Base-by-base conservation (phyloP, 345 rosid genomes). In the Clarkia xantiana region DNA sequence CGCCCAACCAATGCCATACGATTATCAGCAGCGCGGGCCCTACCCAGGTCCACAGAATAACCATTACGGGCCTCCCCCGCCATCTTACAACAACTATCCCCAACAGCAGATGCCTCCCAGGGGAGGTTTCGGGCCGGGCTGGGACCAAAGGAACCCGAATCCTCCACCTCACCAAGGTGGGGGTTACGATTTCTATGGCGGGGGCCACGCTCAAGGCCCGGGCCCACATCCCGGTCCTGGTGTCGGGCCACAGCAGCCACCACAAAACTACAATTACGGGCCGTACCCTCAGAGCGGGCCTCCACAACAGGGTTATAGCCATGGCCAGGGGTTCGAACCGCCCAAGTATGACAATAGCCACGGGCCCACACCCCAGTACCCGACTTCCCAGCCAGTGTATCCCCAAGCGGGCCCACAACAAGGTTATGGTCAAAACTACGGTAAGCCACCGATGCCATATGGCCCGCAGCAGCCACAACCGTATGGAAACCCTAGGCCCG, bases 1-100 rank as follows among this genome's bases (percentile, higher is more conserved):
- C 12, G 52, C 77, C 18, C 94, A 74, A 47, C 55, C 73, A 9
- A 64, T 70, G 68, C 65, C 71, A 7, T 81, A 83, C 60, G 84
- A 81, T 71, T 77, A 80, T 72, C 84, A 72, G 22, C 87, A 77
- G 29, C 80, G 91, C 53, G 95, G 94, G 65, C 78, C 78, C 6
- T 81, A 86, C 67, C 71, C 69, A 13, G 36, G 36, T 29, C 73
- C 94, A 54, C 95, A 76, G 36, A 75, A 66, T 53, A 55, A 76
- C 1, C 94, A 82, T 48, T 86, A 71, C 36, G 36, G 36, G 36
- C 36, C 36, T 61, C 81, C 75, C 4, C 72, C 80, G 53, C 60
- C 76, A 13, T 44, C 59, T 17, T 81, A 79, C 14, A 79, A 94
- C 42, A 67, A 72, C 50, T 81, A 83, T 71, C 82, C 80, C 57